Conservation (phyloP, 1,284 basidiomycete genomes). For the Agaricales sp. region DNA sequence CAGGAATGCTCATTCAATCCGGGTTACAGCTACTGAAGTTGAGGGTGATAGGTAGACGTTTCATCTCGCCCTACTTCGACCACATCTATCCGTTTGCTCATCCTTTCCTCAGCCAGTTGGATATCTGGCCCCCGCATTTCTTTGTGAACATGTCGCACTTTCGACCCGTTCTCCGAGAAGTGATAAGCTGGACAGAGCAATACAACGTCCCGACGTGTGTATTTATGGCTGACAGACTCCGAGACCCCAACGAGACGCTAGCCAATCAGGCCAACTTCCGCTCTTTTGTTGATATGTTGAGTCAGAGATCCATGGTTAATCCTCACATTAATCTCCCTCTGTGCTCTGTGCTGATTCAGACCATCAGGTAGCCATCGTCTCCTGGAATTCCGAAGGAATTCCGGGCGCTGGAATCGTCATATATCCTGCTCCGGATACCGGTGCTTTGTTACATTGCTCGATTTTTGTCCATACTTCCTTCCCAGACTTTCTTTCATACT, state of each 20-base stretch:
- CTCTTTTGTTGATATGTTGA: slow-evolving; percentile 37
- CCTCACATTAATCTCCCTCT: slow-evolving; percentile 6
- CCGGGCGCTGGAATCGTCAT: slow-evolving; percentile 15
- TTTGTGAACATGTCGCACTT: slow-evolving; percentile 32
- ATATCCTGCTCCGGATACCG: neutral
- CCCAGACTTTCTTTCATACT: slow-evolving; percentile 11
- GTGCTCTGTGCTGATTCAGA: slow-evolving; percentile 4
- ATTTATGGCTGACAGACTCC: slow-evolving; percentile 49
- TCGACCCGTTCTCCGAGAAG: slow-evolving; percentile 31
- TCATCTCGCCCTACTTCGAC: too few relatives aligned
- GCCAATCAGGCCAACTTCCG: slow-evolving; percentile 44
- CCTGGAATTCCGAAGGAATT: slow-evolving; percentile 37
- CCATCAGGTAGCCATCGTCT: slow-evolving; percentile 42
- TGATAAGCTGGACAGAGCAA: slow-evolving; percentile 38
- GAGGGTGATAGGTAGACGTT: slow-evolving; percentile 63
- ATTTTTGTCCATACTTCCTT: slow-evolving; percentile 4
- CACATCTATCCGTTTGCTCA: slow-evolving; percentile 23
- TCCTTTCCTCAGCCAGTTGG: slow-evolving; percentile 10
- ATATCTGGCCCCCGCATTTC: slow-evolving; percentile 40
- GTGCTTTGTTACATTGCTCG: slow-evolving; percentile 2
- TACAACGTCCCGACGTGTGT: slow-evolving; percentile 41
- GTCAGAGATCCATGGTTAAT: slow-evolving; percentile 42
- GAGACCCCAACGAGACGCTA: slow-evolving; percentile 32
- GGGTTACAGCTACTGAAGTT: slow-evolving; percentile 52
- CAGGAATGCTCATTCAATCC: slow-evolving; percentile 37